Conservation (phyloP, 768 basidiomycete species). For the Chiua virens region DNA sequence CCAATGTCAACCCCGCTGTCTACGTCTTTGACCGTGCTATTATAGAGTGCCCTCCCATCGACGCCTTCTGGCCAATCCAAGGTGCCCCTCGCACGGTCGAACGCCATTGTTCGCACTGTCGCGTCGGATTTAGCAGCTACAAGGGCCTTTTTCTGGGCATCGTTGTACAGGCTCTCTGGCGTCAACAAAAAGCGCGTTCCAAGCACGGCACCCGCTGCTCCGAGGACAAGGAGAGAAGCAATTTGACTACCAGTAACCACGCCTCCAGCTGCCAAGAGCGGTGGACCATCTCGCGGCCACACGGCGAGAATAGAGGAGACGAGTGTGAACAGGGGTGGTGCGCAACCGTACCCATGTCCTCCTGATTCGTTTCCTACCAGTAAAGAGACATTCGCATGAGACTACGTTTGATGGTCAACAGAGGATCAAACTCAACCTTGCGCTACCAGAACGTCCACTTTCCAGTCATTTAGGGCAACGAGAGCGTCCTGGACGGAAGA, state of each 20-base stretch:
- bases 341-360: conserved; percentile 63
- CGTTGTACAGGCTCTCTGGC: conserved; percentile 59
- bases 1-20: conserved; percentile 48
- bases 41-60: conserved; percentile 51
- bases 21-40: conserved; percentile 57
- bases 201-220: conserved; percentile 64
- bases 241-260: conserved; percentile 63
- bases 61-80: conserved; percentile 60
- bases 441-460: conserved; percentile 70
- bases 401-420: conserved; percentile 3
- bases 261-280: conserved; percentile 75
- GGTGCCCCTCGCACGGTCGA: conserved; percentile 57
- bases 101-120: conserved; percentile 61
- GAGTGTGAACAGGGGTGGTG: conserved; percentile 61
- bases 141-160: conserved; percentile 53
- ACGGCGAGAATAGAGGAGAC: conserved; percentile 53
- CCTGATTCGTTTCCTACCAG: conserved; percentile 72
- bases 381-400: neutral
- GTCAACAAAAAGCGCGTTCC: conserved; percentile 78
- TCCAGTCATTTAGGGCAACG: conserved; percentile 62
- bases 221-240: conserved; percentile 62
- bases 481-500: conserved; percentile 58
- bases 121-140: conserved; percentile 42
- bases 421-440: conserved; percentile 53
- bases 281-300: conserved; percentile 43